A percentile compares a stretch with the other conserved stretches of the same genome.
phyloP scores from a whole-genome alignment of 179 eudicot species.

The Heliamphora pulchella region DNA sequence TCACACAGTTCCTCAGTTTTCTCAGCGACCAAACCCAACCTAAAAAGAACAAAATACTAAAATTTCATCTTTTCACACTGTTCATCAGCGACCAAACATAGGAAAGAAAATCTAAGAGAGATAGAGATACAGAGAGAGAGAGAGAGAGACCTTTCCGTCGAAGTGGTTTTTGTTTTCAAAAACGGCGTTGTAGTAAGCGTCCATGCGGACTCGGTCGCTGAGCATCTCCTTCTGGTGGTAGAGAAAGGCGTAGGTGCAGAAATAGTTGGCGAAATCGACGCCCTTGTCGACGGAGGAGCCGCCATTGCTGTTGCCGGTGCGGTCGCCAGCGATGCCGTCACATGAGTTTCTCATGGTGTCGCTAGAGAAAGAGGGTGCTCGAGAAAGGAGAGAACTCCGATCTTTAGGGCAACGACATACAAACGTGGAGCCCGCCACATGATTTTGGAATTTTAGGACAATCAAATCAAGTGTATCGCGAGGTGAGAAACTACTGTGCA shows the following conservation, averaged over 20 bases:
- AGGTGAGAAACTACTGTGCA: background rate
- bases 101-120: background rate
- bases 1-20: too few relatives aligned
- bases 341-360: slow-evolving; percentile 37
- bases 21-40: background rate
- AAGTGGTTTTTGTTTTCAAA: slow-evolving; percentile 76
- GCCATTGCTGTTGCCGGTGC: slow-evolving; percentile 23
- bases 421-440: background rate
- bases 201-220: slow-evolving; percentile 90
- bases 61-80: background rate
- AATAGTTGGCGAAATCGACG: slow-evolving; percentile 88
- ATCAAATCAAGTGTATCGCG: background rate
- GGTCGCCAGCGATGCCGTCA: slow-evolving; percentile 33
- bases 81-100: background rate
- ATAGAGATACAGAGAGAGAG: background rate
- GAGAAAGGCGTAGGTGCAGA: slow-evolving; percentile 86
- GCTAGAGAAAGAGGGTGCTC: background rate
- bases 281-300: slow-evolving; percentile 58
- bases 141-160: slow-evolving; percentile 50
- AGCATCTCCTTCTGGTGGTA: slow-evolving; percentile 99
- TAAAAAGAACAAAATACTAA: background rate
- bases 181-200: slow-evolving; percentile 77
- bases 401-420: slow-evolving; percentile 12
- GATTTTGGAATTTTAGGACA: background rate
- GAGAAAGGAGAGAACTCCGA: background rate